Conservation (phyloP, 129 eudicot genomes). For the carrot (Daucus carota) region DNA sequence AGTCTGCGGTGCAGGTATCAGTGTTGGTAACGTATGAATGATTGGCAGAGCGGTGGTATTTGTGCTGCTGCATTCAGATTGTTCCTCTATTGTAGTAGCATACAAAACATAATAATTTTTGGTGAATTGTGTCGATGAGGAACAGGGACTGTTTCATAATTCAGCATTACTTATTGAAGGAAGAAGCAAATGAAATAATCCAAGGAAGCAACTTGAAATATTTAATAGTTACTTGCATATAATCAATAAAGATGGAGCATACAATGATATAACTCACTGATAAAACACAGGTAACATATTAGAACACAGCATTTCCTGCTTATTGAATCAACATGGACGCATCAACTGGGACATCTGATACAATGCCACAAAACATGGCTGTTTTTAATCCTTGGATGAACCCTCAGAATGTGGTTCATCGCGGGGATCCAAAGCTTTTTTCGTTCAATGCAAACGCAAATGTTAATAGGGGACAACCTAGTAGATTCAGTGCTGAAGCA, state of each 20-base stretch:
- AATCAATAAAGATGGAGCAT: not conserved
- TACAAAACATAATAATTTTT: no score
- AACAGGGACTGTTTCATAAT: not conserved
- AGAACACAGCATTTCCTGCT: constrained; percentile 1
- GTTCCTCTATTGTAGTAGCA: no score
- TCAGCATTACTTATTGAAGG: not conserved
- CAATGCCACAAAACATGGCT: not conserved
- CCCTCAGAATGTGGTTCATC: constrained; percentile 11
- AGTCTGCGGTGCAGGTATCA: no score
- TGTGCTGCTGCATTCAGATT: no score
- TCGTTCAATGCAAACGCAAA: not conserved
- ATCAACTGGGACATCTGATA: constrained; percentile 1
- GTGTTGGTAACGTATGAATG: no score
- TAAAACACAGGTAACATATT: not conserved
- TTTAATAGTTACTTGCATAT: not conserved
- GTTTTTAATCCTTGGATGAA: not conserved
- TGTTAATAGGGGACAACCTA: not conserved
- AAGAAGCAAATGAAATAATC: not conserved
- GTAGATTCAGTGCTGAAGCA: not conserved
- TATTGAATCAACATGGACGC: not conserved
- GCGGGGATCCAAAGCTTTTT: constrained; percentile 1
- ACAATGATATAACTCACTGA: not conserved
- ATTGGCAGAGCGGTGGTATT: no score
- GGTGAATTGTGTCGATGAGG: no score
- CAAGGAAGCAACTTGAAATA: not conserved